Evolutionary conservation across 495 filamentous ascomycete genomes (phyloP), one percentile per base, ranked within the genome.

Genomic region (Annulohypoxylon bovei): DNA sequence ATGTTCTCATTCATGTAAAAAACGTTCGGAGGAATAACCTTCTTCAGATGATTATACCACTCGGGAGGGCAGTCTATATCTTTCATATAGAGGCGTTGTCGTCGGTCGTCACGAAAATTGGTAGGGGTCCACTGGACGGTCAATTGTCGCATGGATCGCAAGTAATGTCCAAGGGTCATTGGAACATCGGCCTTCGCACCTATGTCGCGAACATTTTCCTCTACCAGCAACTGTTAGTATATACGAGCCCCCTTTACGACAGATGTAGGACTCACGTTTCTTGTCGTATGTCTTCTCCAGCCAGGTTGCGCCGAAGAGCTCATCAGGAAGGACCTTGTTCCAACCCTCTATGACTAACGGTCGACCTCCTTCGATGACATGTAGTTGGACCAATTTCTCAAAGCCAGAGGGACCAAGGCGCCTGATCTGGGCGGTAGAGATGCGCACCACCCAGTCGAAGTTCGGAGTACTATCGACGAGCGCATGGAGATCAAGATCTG

Each of bases 281-380:
- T 87, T 88, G 59, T 90, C 88, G 75, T 90, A 87, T 18, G 91
- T 89, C 22, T 85, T 79, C 73, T 88, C 86, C 23, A 99, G 81
- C 95, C 95, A 99, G 63, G 85, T 78, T 12, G 86, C 82, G 28
- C 90, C 91, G 77, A 98, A 99, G 0, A 95, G 87, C 75, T 86
- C 86, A 37, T 77, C 77, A 9, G 87, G 86, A 23, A 90, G 85
- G 66, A 91, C 88, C 44, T 91, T 80, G 16, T 87, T 83, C 83
- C 93, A 98, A 23, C 93, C 93, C 76, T 95, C 92, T 44, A 98
- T 88, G 40, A 98, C 92, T 18, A 98, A 81, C 11, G 95, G 95
- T 60, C 90, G 91, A 5, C 95, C 95, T 18, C 89, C 88, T n/a
- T 89, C 81, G 50, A 97, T 88, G 8, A 97, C 93, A 72, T 94